Percentiles rank a stretch among this genome's conserved stretches.
Evolutionary conservation across 2,329 filamentous ascomycete genomes (phyloP).

Genomic region (Paecilomyces variotii): DNA sequence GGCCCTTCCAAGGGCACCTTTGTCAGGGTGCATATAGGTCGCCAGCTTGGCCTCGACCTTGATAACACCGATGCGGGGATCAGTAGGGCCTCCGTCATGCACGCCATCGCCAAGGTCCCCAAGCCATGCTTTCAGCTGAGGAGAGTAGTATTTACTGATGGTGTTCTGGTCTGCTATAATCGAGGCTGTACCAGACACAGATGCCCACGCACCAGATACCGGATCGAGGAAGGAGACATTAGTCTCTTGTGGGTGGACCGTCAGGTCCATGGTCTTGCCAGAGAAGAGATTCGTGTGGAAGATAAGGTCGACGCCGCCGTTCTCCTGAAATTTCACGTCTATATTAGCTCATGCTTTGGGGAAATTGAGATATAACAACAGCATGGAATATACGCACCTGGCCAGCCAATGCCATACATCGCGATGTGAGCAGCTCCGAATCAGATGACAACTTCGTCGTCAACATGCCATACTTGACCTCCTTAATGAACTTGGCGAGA

Average conservation of each 20-base stretch:
- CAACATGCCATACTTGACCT: constrained; percentile 81
- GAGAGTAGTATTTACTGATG: constrained; percentile 68
- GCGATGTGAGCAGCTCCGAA: constrained; percentile 62
- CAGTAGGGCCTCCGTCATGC: constrained; percentile 73
- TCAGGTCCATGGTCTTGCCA: constrained; percentile 76
- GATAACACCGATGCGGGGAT: constrained; percentile 76
- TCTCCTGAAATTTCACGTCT: constrained; percentile 49
- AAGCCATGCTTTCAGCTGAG: constrained; percentile 71
- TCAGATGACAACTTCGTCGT: constrained; percentile 60
- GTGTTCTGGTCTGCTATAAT: constrained; percentile 61
- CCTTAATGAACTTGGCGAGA: constrained; percentile 60
- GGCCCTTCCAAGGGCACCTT: constrained; percentile 55
- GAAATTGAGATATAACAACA: neutral
- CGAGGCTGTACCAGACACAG: constrained; percentile 63
- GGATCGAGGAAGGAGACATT: constrained; percentile 74
- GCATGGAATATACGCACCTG: constrained; percentile 46
- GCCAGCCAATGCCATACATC: constrained; percentile 77
- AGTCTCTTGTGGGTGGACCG: constrained; percentile 59
- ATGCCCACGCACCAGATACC: constrained; percentile 74
- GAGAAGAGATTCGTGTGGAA: constrained; percentile 91
- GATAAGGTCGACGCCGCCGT: constrained; percentile 69
- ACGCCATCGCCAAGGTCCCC: constrained; percentile 76
- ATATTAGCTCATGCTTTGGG: neutral
- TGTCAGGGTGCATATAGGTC: constrained; percentile 60
- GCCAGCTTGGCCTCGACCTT: constrained; percentile 64